phyloP scores from a whole-genome alignment of 1,284 basidiomycete genomes.

The Pyrrhoderma noxium region DNA sequence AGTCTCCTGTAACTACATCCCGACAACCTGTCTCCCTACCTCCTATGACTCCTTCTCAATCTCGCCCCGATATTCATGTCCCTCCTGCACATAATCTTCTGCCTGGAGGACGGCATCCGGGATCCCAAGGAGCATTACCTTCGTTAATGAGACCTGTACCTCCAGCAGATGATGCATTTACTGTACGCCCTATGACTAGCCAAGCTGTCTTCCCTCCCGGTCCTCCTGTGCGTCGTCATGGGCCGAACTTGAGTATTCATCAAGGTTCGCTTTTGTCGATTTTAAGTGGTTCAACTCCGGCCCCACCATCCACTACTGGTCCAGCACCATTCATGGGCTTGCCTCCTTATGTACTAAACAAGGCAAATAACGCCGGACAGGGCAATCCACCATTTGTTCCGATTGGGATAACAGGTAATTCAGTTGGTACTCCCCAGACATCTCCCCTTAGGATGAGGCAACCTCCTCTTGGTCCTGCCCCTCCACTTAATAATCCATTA shows the following conservation, averaged over 20 bases:
- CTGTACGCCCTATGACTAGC: slow-evolving; percentile 54
- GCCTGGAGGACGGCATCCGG: slow-evolving; percentile 4
- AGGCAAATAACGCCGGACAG: background rate
- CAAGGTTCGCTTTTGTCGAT: slow-evolving; percentile 45
- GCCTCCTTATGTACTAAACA: too few species aligned
- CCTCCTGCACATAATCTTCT: slow-evolving; percentile 15
- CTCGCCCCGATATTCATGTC: slow-evolving; percentile 10
- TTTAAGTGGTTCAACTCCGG: slow-evolving; percentile 23
- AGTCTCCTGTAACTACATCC: slow-evolving; percentile 36
- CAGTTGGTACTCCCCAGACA: background rate
- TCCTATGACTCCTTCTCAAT: slow-evolving; percentile 21
- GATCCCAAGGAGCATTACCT: slow-evolving; percentile 16
- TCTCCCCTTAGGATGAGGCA: slow-evolving; percentile 11
- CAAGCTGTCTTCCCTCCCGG: slow-evolving; percentile 38
- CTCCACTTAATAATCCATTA: slow-evolving; percentile 4
- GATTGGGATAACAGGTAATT: too few species aligned
- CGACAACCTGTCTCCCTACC: slow-evolving; percentile 10
- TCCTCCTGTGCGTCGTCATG: slow-evolving; percentile 25
- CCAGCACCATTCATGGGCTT: slow-evolving; percentile 7
- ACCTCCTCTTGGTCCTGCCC: slow-evolving; percentile 7
- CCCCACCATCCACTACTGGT: slow-evolving; percentile 17
- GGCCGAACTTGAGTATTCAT: slow-evolving; percentile 39
- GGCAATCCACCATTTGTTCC: background rate
- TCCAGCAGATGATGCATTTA: slow-evolving; percentile 38
- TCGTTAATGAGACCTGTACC: slow-evolving; percentile 9